phyloP scores from a whole-genome alignment of 2,329 filamentous ascomycete genomes.

The Nectriaceae sp. region DNA sequence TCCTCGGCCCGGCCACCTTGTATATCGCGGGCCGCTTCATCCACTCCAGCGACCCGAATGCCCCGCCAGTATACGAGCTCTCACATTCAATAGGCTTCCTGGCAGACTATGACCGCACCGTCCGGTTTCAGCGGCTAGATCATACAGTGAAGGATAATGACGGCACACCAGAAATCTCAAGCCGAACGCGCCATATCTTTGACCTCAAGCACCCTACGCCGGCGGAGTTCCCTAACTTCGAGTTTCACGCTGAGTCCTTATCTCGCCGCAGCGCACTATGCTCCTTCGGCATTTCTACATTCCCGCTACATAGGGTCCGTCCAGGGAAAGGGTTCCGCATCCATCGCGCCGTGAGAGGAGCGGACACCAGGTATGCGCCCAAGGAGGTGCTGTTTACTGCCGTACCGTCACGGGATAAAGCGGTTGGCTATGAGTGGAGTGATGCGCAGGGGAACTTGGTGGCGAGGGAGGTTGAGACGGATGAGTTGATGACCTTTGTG shows the following conservation, averaged over 20 bases:
- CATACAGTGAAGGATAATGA: slow-evolving; percentile 22
- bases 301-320: slow-evolving; percentile 21
- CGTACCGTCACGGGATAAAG: slow-evolving; percentile 22
- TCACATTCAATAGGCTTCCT: slow-evolving; percentile 37
- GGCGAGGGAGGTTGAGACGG: slow-evolving; percentile 34
- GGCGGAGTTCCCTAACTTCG: slow-evolving; percentile 30
- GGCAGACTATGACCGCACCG: slow-evolving; percentile 32
- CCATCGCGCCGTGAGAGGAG: slow-evolving; percentile 28
- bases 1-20: slow-evolving; percentile 34
- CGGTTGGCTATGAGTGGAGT: slow-evolving; percentile 36
- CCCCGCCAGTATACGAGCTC: slow-evolving; percentile 38
- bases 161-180: slow-evolving; percentile 26
- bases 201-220: slow-evolving; percentile 35
- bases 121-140: slow-evolving; percentile 36
- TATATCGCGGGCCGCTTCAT: slow-evolving; percentile 37
- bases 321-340: slow-evolving; percentile 30
- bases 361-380: slow-evolving; percentile 24
- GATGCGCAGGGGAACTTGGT: slow-evolving; percentile 29
- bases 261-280: slow-evolving; percentile 29
- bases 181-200: slow-evolving; percentile 35
- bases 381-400: slow-evolving; percentile 32
- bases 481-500: slow-evolving; percentile 31
- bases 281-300: slow-evolving; percentile 31
- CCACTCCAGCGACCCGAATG: slow-evolving; percentile 29
- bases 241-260: slow-evolving; percentile 35